phyloP scores from a whole-genome alignment of 129 eudicot species.

The Flaveria robusta region DNA sequence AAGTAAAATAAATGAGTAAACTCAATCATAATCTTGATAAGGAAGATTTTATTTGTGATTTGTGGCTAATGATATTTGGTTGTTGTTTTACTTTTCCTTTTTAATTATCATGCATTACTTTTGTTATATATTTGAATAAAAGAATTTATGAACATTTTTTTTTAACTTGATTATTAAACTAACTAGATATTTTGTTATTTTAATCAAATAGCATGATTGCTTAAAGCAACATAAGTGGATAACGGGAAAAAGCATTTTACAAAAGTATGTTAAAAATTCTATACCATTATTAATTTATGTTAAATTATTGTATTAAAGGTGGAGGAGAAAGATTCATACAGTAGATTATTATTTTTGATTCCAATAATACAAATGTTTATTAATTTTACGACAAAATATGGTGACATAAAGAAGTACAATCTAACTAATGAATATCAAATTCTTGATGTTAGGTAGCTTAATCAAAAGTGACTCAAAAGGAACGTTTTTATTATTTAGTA shows the following conservation, averaged over 20 bases:
- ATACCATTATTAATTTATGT: background rate
- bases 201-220: background rate
- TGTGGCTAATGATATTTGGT: background rate
- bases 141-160: background rate
- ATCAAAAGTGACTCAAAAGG: background rate
- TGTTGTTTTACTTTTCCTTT: background rate
- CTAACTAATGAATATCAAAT: background rate
- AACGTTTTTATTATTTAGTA: background rate
- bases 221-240: constrained; percentile 9
- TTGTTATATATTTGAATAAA: background rate
- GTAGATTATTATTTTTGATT: background rate
- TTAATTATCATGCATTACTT: background rate
- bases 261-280: background rate
- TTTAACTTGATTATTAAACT: background rate
- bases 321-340: background rate
- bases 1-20: too few relatives aligned
- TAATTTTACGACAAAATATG: background rate
- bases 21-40: background rate
- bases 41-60: background rate
- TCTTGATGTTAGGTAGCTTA: background rate
- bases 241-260: background rate
- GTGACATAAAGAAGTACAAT: background rate
- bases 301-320: background rate
- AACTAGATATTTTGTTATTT: background rate
- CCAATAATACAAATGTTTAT: background rate